Conservation (phyloP, 441 rosid species). For the Croton laevigatus region DNA sequence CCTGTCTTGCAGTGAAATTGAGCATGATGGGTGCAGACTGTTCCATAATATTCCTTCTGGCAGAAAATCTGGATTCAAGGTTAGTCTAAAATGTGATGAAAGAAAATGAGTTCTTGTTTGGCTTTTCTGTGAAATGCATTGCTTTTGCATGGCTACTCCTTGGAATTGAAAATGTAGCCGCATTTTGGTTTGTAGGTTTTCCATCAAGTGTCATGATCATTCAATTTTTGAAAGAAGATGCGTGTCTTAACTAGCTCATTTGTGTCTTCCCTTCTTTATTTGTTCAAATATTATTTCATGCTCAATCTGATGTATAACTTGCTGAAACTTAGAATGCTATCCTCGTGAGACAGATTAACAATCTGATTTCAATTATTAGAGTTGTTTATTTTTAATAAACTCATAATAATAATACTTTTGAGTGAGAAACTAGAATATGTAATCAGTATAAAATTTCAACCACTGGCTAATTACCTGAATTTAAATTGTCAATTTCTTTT, state of each 20-base stretch:
- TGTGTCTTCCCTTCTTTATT: background rate
- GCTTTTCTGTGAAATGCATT: background rate
- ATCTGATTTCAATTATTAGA: background rate
- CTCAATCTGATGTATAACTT: background rate
- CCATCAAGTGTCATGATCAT: background rate
- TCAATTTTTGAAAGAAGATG: background rate
- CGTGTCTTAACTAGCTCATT: background rate
- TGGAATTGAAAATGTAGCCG: background rate
- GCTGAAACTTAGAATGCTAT: background rate
- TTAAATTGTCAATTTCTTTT: constrained; percentile 1
- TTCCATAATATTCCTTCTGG: constrained; percentile 84
- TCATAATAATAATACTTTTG: background rate
- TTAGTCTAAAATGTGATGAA: constrained; percentile 23
- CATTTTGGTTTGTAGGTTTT: background rate
- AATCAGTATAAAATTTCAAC: background rate
- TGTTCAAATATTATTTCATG: background rate
- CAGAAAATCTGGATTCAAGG: constrained; percentile 83
- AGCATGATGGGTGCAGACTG: constrained; percentile 70
- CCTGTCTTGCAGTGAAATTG: constrained; percentile 61
- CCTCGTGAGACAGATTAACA: background rate
- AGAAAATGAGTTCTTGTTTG: background rate
- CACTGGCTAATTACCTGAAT: background rate
- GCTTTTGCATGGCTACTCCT: background rate
- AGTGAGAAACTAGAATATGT: background rate
- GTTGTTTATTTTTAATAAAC: background rate